Percentiles rank a stretch among this genome's conserved stretches.
These are phyloP conservation scores for Sindora glabra DNA, from an alignment of 306 rosid species.

Conservation along the genomic window DNA sequence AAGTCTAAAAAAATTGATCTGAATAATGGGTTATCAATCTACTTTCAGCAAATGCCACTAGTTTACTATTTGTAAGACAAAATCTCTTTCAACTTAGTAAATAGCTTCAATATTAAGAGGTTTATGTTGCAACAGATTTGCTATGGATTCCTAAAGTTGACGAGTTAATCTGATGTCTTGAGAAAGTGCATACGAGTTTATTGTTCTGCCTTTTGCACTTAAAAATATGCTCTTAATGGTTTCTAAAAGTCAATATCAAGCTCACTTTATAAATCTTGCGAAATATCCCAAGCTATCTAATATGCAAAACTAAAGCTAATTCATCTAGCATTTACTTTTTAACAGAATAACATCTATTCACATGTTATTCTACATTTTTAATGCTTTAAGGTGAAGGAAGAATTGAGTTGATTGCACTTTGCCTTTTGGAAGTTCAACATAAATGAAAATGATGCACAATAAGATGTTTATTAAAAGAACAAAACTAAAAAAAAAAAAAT, in stretches of 20 bases:
- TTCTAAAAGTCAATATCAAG: conserved; percentile 41
- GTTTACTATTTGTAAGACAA: neutral
- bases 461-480: conserved; percentile 2
- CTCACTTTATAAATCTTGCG: neutral
- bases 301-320: neutral
- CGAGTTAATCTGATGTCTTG: conserved; percentile 41
- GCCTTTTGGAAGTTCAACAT: neutral
- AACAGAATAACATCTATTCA: neutral
- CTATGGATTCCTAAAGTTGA: conserved; percentile 67
- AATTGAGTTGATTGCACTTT: neutral
- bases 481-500: neutral
- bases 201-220: conserved; percentile 62
- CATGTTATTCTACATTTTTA: neutral
- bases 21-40: conserved; percentile 3
- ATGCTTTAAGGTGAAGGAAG: neutral
- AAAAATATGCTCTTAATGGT: conserved; percentile 65
- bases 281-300: neutral
- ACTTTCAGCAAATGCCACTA: neutral
- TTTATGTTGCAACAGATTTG: conserved; percentile 39
- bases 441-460: neutral
- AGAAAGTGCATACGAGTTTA: conserved; percentile 50
- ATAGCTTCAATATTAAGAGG: conserved; percentile 32
- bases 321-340: neutral
- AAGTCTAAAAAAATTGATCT: neutral
- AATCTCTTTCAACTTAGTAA: conserved; percentile 6